phyloP scores from a whole-genome alignment of 1,284 basidiomycete genomes.

The Uromyces viciae-fabae region DNA sequence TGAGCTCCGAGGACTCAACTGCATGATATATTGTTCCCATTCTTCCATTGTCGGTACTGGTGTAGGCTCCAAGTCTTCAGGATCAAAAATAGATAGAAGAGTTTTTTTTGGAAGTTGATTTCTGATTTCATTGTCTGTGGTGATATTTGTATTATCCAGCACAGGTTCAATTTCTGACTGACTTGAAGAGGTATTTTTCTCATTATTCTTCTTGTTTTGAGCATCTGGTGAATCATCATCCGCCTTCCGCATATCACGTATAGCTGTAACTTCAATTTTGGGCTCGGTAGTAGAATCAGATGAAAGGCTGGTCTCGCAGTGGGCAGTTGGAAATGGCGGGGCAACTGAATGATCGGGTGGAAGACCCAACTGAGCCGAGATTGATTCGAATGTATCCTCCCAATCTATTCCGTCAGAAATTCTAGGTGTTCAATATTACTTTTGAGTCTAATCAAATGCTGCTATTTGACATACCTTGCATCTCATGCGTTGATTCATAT shows the following conservation, averaged over 20 bases:
- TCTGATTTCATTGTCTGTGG: neutral
- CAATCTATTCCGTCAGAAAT: constrained; percentile 61
- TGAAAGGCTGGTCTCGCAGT: neutral
- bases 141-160: neutral
- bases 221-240: constrained; percentile 20
- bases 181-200: constrained; percentile 46
- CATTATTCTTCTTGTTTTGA: constrained; percentile 46
- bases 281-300: neutral
- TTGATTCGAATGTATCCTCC: constrained; percentile 57
- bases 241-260: constrained; percentile 25
- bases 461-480: constrained; percentile 56
- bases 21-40: constrained; percentile 41
- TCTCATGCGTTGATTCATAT: constrained; percentile 69
- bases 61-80: constrained; percentile 54
- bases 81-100: constrained; percentile 26
- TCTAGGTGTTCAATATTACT: neutral
- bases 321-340: constrained; percentile 24
- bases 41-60: constrained; percentile 23
- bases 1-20: constrained; percentile 7
- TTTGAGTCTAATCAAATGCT: constrained; percentile 13
- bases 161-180: constrained; percentile 35
- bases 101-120: neutral
- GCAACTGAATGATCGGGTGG: constrained; percentile 17
- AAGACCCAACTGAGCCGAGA: neutral
- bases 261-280: neutral